These are phyloP conservation scores for Vaccinium vitisidaea DNA, from an alignment of 148 eudicot genomes.

Conservation along the genomic window DNA sequence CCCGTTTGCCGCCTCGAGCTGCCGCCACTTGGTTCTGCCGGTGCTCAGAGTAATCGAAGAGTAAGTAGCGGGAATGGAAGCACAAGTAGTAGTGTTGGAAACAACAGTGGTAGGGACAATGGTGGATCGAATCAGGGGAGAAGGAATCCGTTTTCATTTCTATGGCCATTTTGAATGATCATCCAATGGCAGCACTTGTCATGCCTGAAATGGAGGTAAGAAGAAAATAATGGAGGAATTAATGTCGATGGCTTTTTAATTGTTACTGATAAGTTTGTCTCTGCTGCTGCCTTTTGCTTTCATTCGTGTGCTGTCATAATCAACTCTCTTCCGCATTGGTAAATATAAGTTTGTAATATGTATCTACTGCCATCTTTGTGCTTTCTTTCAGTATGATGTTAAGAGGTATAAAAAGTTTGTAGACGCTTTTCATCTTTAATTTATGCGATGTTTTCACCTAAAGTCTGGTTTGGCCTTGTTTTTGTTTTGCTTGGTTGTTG, in stretches of 20 bases:
- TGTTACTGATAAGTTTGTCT: constrained; percentile 29
- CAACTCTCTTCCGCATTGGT: constrained; percentile 19
- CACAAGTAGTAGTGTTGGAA: constrained; percentile 17
- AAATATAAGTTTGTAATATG: not conserved
- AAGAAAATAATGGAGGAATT: constrained; percentile 42
- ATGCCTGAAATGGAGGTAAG: constrained; percentile 33
- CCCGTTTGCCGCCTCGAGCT: constrained; percentile 93
- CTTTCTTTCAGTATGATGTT: not conserved
- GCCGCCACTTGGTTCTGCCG: constrained; percentile 43
- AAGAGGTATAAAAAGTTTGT: not conserved
- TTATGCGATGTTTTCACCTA: not conserved
- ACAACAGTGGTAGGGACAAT: constrained; percentile 26
- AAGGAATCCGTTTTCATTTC: constrained; percentile 72
- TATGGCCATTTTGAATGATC: constrained; percentile 79
- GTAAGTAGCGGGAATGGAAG: constrained; percentile 33
- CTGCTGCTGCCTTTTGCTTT: constrained; percentile 16
- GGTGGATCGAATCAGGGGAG: constrained; percentile 46
- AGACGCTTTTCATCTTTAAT: not conserved
- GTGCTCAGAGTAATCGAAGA: constrained; percentile 31
- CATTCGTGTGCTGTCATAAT: constrained; percentile 14
- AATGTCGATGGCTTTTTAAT: constrained; percentile 59
- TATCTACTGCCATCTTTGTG: not conserved
- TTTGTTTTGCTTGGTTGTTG: not conserved
- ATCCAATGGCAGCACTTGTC: constrained; percentile 37
- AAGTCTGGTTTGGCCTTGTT: not conserved